Percentiles rank a stretch among this genome's conserved stretches.
phyloP scores from a whole-genome alignment of 2,329 filamentous ascomycete species.

The Fusarium anguioides region DNA sequence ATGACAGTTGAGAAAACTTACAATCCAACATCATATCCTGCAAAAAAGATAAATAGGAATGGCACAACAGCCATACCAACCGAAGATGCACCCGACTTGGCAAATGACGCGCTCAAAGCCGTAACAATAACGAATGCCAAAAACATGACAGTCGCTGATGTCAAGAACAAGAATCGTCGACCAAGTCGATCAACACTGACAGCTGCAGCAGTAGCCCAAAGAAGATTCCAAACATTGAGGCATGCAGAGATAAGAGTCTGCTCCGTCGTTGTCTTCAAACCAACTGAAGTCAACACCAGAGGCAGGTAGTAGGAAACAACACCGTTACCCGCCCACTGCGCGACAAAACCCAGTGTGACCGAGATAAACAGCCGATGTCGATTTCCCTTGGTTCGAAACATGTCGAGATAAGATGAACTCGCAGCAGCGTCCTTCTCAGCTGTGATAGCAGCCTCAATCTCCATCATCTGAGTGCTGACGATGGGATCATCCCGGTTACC shows the following conservation, averaged over 20 bases:
- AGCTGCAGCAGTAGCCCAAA: constrained; percentile 5
- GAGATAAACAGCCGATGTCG: constrained; percentile 5
- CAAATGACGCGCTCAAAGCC: not conserved
- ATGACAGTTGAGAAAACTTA: not conserved
- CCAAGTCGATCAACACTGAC: not conserved
- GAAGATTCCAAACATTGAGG: constrained; percentile 4
- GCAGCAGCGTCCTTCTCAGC: not conserved
- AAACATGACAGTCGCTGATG: not conserved
- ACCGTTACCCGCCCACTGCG: constrained; percentile 9
- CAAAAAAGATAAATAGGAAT: constrained; percentile 1
- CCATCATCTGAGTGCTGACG: not conserved
- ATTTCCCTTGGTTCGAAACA: constrained; percentile 8
- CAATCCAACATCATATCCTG: constrained; percentile 7
- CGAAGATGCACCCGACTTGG: not conserved
- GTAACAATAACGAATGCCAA: constrained; percentile 2
- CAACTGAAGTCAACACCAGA: not conserved
- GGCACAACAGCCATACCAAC: constrained; percentile 3
- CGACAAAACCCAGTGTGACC: not conserved
- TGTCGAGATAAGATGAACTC: not conserved
- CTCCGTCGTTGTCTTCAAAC: not conserved
- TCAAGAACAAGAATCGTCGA: not conserved
- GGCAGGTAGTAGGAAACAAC: constrained; percentile 17
- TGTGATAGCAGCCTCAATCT: constrained; percentile 2
- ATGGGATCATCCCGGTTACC: not conserved
- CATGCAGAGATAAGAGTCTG: constrained; percentile 4